Base-by-base conservation (phyloP, 2,329 filamentous ascomycete genomes). In the Zarea fungicola region DNA sequence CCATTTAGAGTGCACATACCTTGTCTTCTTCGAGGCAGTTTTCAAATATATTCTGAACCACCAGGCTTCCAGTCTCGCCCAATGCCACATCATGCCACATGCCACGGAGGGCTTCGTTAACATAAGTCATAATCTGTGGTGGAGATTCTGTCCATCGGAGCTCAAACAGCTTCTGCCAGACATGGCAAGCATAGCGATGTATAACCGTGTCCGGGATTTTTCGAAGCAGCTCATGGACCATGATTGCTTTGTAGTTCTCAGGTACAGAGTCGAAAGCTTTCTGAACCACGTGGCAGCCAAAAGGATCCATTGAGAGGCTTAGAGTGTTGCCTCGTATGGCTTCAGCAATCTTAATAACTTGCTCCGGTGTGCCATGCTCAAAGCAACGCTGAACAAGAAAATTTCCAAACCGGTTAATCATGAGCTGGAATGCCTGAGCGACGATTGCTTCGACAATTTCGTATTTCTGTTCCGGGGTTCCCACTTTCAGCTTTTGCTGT, bases 51-150 rank as follows among this genome's bases (percentile, higher is more conserved):
- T 99, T 99, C 69, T 99, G 93, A 42, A 99, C 95, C 39, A 99
- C 93, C 59, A 99, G 77, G 66, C 93, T 99, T 52, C 93, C 93
- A 10, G 95, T 99, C 74, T 99, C 93, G 29, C 93, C 93, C 45
- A 97, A 75, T 19, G 95, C 95, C 55, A 99, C 93, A 62, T 99
- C 92, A 62, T 97, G 91, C 93, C 93, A 99, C 90, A 97, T 97
- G 52, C 92, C 92, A 51, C 83, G 81, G 48, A 99, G 79, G 52
- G 93, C 87, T 59, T 97, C 90, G 62, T 99, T 99, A 69, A 99
- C 95, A 61, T 89, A 96, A 61, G 87, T 88, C 93, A 99, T 99
- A 69, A 99, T 96, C 68, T 96, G 91, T 21, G 93, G 93, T 35
- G 93, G 93, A 32, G 90, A 88, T 60, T 91, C 87, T 55, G 84